Conservation (phyloP, 805 yeast species). For the Starmerella apis region DNA sequence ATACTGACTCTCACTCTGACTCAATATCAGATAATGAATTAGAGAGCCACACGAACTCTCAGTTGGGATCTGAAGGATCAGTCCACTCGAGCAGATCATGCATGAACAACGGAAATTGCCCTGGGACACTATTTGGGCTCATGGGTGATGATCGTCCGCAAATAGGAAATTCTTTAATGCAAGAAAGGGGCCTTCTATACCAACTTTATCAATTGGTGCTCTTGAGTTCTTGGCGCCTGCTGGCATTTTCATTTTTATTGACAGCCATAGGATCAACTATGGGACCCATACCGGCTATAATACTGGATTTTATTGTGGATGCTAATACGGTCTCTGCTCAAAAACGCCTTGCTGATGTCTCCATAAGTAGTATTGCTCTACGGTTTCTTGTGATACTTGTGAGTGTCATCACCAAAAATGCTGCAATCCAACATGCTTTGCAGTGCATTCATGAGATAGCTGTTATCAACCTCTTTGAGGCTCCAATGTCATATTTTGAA, state of each 20-base stretch:
- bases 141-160: neutral
- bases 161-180: neutral
- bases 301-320: neutral
- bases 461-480: conserved; percentile 50
- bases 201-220: neutral
- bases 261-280: neutral
- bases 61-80: too few relatives aligned
- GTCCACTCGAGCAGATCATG: neutral
- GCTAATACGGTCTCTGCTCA: neutral
- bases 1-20: too few relatives aligned
- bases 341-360: too few relatives aligned
- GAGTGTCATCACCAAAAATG: neutral
- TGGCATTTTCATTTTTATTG: neutral
- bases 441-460: conserved; percentile 46
- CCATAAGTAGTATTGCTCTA: neutral
- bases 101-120: neutral
- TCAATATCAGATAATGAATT: too few relatives aligned
- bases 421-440: neutral
- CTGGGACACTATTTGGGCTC: neutral
- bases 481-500: conserved; percentile 75
- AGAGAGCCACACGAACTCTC: too few relatives aligned
- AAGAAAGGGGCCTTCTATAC: neutral
- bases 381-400: neutral
- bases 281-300: neutral
- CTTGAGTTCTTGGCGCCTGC: neutral